phyloP scores from a whole-genome alignment of 192 early-diverging fungal genomes.

The Mycoemilia scoparia region DNA sequence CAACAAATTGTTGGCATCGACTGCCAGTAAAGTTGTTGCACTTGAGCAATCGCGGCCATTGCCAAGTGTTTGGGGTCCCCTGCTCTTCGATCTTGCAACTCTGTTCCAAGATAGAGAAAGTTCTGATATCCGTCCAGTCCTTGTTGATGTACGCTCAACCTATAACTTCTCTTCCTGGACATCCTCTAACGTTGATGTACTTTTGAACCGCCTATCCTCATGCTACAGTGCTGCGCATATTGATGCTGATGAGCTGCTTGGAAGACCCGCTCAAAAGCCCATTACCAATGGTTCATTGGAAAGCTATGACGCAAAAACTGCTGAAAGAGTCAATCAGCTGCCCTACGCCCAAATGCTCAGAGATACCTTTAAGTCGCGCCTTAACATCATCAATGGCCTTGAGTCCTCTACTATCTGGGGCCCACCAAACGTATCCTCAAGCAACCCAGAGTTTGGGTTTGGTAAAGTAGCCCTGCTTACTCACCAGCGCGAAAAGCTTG shows the following conservation, averaged over 20 bases:
- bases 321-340: conserved; percentile 33
- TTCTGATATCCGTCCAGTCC: conserved; percentile 14
- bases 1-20: conserved; percentile 34
- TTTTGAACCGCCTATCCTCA: too few relatives aligned
- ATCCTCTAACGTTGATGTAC: too few relatives aligned
- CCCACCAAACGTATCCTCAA: conserved; percentile 21
- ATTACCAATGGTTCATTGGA: conserved; percentile 1
- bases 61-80: conserved; percentile 52
- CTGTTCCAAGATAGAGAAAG: conserved; percentile 37
- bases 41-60: conserved; percentile 40
- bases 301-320: background rate
- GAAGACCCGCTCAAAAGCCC: conserved; percentile 6
- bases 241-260: conserved; percentile 11
- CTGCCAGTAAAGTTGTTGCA: conserved; percentile 41
- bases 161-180: too few relatives aligned
- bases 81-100: conserved; percentile 70
- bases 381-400: conserved; percentile 63
- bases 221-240: conserved; percentile 19
- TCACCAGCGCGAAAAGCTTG: conserved; percentile 47
- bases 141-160: conserved; percentile 16
- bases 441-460: conserved; percentile 78
- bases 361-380: conserved; percentile 57
- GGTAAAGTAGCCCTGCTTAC: conserved; percentile 51
- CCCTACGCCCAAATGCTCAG: conserved; percentile 68
- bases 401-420: conserved; percentile 54